Evolutionary conservation across 768 basidiomycete genomes (phyloP).

Genomic region (Mycena metata): DNA sequence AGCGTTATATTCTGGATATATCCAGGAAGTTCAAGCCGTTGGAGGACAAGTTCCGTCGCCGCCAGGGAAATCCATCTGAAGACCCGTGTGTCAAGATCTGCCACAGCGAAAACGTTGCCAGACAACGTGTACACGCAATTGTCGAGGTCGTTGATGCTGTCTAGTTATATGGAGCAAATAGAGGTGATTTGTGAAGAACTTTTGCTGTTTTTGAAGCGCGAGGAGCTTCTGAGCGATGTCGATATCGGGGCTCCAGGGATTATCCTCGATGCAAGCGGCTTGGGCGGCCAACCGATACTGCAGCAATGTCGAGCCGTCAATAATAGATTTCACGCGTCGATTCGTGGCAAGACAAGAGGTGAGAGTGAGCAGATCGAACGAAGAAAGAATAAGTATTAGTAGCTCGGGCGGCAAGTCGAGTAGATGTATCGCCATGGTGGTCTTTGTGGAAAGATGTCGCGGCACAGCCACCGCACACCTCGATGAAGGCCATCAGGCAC

Average conservation of each 20-base stretch:
- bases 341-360: slow-evolving; percentile 9
- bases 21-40: slow-evolving; percentile 5
- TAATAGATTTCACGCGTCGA: slow-evolving; percentile 23
- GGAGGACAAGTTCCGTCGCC: neutral
- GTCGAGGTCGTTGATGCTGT: neutral
- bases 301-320: slow-evolving; percentile 10
- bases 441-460: too few relatives aligned
- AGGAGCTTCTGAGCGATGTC: neutral
- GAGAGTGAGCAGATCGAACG: neutral
- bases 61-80: neutral
- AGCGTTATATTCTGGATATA: neutral
- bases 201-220: too few relatives aligned
- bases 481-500: too few relatives aligned
- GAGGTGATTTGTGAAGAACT: neutral
- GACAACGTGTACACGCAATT: neutral
- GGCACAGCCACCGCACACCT: too few relatives aligned
- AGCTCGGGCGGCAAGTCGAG: slow-evolving; percentile 17
- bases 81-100: neutral
- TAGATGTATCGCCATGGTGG: neutral
- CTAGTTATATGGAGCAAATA: neutral
- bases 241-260: neutral
- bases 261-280: slow-evolving; percentile 16
- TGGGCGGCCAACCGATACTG: slow-evolving; percentile 10
- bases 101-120: slow-evolving; percentile 6
- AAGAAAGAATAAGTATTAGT: neutral